Percentiles rank a stretch among this genome's conserved stretches.
Conservation (phyloP, 306 rosid genomes). For the Cucurbita argyrosperma region DNA sequence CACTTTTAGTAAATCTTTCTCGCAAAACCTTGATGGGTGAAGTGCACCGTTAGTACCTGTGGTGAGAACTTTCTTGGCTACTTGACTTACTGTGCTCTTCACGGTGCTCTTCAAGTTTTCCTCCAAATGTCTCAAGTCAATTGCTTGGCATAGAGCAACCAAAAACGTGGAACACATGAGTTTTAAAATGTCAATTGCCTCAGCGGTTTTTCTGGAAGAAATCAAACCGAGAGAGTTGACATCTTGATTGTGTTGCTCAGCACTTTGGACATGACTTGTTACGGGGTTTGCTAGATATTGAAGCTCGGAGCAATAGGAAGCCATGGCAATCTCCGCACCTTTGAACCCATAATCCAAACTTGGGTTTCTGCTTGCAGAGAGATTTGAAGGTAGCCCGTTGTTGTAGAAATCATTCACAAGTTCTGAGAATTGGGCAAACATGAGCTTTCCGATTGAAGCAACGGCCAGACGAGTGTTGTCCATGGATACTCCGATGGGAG, state of each 20-base stretch:
- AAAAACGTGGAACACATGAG: constrained; percentile 75
- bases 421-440: constrained; percentile 88
- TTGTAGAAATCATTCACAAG: constrained; percentile 81
- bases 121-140: constrained; percentile 84
- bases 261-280: constrained; percentile 80
- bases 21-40: constrained; percentile 72
- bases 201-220: constrained; percentile 65
- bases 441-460: constrained; percentile 78
- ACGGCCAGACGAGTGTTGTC: constrained; percentile 82
- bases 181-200: constrained; percentile 59
- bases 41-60: constrained; percentile 59
- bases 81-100: constrained; percentile 54
- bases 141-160: constrained; percentile 73
- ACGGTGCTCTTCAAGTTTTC: constrained; percentile 61
- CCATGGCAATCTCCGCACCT: constrained; percentile 95
- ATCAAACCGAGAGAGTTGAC: constrained; percentile 83
- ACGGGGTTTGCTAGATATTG: constrained; percentile 80
- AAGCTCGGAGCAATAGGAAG: constrained; percentile 73
- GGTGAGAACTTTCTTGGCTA: constrained; percentile 63
- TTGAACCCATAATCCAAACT: constrained; percentile 90
- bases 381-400: constrained; percentile 79
- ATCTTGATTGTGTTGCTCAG: constrained; percentile 88
- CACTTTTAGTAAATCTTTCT: constrained; percentile 63
- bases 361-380: constrained; percentile 57
- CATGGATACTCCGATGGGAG: constrained; percentile 95